Evolutionary conservation across 495 filamentous ascomycete species (phyloP).

Genomic region (Podospora australis): DNA sequence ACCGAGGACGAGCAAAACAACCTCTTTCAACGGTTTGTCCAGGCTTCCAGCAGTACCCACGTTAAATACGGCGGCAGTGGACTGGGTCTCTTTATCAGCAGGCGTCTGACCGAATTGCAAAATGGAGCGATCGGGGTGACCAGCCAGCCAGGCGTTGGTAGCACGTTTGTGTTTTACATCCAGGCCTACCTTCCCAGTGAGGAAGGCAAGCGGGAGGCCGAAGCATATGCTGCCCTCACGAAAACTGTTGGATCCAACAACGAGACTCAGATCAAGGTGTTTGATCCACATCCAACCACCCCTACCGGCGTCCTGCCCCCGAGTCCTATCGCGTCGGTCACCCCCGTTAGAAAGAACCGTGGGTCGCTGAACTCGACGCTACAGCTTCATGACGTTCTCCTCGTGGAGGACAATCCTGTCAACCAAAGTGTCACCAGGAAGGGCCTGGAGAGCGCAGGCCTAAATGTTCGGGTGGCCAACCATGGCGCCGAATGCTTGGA

Average conservation of each 20-base stretch:
- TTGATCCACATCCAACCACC: not conserved
- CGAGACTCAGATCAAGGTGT: not conserved
- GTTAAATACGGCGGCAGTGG: constrained; percentile 71
- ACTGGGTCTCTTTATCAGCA: constrained; percentile 70
- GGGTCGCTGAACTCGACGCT: not conserved
- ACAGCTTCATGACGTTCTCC: constrained; percentile 39
- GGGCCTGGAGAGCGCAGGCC: constrained; percentile 58
- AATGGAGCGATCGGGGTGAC: constrained; percentile 70
- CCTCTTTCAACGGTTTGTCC: constrained; percentile 70
- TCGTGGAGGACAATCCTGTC: constrained; percentile 75
- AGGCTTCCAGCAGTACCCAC: constrained; percentile 66
- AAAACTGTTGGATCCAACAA: constrained; percentile 15
- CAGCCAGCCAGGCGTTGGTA: constrained; percentile 59
- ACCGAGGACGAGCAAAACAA: constrained; percentile 58
- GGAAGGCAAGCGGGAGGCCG: constrained; percentile 25
- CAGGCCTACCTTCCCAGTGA: constrained; percentile 44
- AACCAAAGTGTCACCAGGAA: constrained; percentile 64
- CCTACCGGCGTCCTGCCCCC: not conserved
- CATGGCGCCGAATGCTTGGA: constrained; percentile 73
- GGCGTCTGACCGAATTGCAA: constrained; percentile 66
- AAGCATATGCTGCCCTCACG: constrained; percentile 11
- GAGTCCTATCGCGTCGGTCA: constrained; percentile 1
- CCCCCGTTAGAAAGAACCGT: no score
- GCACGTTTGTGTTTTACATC: constrained; percentile 76
- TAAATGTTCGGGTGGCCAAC: constrained; percentile 59